Evolutionary conservation across 768 basidiomycete genomes (phyloP), one percentile per base, ranked within the genome.

Genomic region (Termitomyces sp.): DNA sequence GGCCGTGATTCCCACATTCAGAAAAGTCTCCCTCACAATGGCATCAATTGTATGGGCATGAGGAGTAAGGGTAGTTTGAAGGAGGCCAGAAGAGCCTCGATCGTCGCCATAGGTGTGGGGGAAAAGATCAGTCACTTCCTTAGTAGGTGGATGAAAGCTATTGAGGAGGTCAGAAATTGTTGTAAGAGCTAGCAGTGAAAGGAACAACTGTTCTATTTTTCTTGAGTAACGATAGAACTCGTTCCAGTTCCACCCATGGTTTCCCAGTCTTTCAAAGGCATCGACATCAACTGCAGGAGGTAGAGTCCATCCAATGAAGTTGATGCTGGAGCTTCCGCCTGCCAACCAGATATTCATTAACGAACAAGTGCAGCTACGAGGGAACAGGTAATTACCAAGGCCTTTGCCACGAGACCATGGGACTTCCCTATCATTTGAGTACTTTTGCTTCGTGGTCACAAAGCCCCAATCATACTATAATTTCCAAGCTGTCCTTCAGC

Each of bases 211-310:
- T 64, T 78, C 77, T 8, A 72, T 66, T 55, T 72, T 76, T 60
- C 70, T 71, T 5, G 72, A 74, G 61, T 79, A 79, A 51, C 76
- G 74, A 8, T 70, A 57, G 56, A 74, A 79, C 20, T 76, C 73
- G 0, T 73, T 66, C 81, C 80, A 85, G 63, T 82, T 83, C 83
- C 84, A 86, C 6, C 83, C 83, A 1, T 75, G 73, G 59, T 84
- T 84, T 7, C 84, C 84, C n/a, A 86, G 72, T 55, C 73, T 71
- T 65, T 84, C 83, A 52, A 79, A 71, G 7, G 71, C 73, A 55
- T 75, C 70, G 24, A 73, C 59, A 49, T 74, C 74, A 3, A 48
- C 55, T 20, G 67, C 68, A 33, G 72, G 73, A 15, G 75, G 74
- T 51, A 73, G 70, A 32, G 65, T 63, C 75, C 74, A 75, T 13